Evolutionary conservation across 2,329 filamentous ascomycete species (phyloP).

Genomic region (Aspergillus oerlinghausenensis): DNA sequence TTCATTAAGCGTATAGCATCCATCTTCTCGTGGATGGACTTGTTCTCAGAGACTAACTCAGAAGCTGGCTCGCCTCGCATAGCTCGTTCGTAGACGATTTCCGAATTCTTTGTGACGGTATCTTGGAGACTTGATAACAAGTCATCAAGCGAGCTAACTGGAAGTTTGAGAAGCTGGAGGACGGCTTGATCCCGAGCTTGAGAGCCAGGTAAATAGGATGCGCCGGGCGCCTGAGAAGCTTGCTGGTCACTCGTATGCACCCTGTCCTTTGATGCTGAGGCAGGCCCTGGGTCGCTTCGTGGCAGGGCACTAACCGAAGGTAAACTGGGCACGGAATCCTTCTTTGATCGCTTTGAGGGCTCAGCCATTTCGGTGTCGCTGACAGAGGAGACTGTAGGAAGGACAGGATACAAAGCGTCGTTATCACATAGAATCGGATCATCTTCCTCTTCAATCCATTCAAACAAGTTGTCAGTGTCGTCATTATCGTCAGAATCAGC

Average conservation of each 20-base stretch:
- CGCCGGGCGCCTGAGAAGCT: constrained; percentile 1
- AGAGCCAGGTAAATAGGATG: constrained; percentile 3
- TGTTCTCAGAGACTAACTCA: constrained; percentile 33
- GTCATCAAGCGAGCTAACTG: constrained; percentile 20
- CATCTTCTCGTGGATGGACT: constrained; percentile 32
- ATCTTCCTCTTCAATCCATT: constrained; percentile 19
- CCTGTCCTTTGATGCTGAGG: constrained; percentile 12
- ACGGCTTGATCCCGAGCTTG: constrained; percentile 22
- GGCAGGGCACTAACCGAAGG: neutral
- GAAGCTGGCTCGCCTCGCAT: constrained; percentile 33
- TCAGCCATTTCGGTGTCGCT: constrained; percentile 5
- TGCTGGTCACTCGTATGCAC: neutral
- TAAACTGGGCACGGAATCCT: neutral
- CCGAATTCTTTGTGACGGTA: constrained; percentile 32
- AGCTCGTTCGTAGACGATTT: constrained; percentile 33
- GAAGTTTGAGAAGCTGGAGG: constrained; percentile 29
- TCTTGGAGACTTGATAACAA: constrained; percentile 26
- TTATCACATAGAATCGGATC: constrained; percentile 19
- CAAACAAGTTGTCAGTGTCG: constrained; percentile 21
- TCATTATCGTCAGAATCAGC: constrained; percentile 34
- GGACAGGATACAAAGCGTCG: constrained; percentile 27
- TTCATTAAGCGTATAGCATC: constrained; percentile 34
- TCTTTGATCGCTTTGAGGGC: neutral
- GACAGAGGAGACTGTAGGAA: constrained; percentile 18
- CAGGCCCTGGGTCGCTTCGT: neutral